Percentiles rank a stretch among this genome's conserved stretches.
These are phyloP conservation scores for Trichoderma erinaceum DNA, from an alignment of 495 filamentous ascomycete species.

Conservation along the genomic window DNA sequence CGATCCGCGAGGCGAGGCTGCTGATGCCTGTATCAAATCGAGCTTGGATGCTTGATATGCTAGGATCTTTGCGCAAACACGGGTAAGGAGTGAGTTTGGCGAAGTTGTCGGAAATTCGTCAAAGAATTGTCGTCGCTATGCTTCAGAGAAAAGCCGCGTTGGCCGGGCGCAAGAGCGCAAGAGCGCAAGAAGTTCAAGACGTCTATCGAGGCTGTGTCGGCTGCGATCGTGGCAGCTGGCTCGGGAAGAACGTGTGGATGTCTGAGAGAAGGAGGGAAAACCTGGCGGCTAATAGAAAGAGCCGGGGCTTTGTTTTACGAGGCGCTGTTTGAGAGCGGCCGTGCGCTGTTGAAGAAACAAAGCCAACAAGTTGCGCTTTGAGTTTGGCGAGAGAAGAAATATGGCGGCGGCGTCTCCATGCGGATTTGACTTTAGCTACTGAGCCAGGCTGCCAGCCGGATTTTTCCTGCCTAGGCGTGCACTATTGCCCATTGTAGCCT, in stretches of 20 bases:
- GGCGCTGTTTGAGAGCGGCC: neutral
- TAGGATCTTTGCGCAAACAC: neutral
- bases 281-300: neutral
- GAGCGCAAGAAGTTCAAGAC: neutral
- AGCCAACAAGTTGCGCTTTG: neutral
- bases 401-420: neutral
- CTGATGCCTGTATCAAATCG: neutral
- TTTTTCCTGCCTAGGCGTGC: neutral
- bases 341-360: neutral
- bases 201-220: neutral
- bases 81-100: neutral
- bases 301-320: neutral
- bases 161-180: neutral
- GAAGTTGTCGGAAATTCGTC: neutral
- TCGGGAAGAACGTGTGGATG: neutral
- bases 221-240: neutral
- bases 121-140: neutral
- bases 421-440: neutral
- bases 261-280: neutral
- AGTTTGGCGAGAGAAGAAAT: neutral
- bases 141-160: too few relatives aligned
- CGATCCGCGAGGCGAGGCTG: neutral
- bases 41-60: neutral
- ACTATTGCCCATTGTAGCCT: neutral
- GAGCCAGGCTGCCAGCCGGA: conserved; percentile 6